Percentiles rank a stretch among this genome's conserved stretches.
Evolutionary conservation across 352 stramenopile species (phyloP).

Genomic region (Phytophthora europaea): DNA sequence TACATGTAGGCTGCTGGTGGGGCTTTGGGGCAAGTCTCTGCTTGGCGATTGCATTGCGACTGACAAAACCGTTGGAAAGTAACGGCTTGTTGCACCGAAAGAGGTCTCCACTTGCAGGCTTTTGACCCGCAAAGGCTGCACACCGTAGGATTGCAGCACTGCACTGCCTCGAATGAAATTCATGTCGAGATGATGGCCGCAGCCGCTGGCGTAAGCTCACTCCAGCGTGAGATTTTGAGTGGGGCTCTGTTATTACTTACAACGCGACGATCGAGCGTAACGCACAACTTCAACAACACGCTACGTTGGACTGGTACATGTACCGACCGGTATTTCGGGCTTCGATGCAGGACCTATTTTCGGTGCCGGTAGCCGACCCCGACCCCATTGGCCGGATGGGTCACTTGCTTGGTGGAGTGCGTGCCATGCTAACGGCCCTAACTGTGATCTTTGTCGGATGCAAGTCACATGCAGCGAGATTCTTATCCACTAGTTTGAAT

Average conservation of each 20-base stretch:
- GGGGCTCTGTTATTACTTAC: not conserved
- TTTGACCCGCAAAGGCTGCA: no score
- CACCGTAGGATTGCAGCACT: not conserved
- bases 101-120: not conserved
- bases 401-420: not conserved
- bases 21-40: not conserved
- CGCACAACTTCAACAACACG: slow-evolving; percentile 29
- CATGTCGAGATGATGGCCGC: not conserved
- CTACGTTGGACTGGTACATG: not conserved
- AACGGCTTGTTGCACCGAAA: slow-evolving; percentile 28
- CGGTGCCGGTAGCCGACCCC: not conserved
- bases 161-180: slow-evolving; percentile 39
- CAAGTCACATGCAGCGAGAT: not conserved
- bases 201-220: slow-evolving; percentile 2
- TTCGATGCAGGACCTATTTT: not conserved
- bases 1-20: not conserved
- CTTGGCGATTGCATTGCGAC: slow-evolving; percentile 6
- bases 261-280: slow-evolving; percentile 25
- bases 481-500: slow-evolving; percentile 31
- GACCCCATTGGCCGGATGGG: not conserved
- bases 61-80: slow-evolving; percentile 33
- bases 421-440: not conserved
- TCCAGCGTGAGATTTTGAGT: not conserved
- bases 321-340: no score
- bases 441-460: slow-evolving; percentile 15